These are phyloP conservation scores for Pezicula neosporulosa DNA, from an alignment of 2,329 filamentous ascomycete genomes.

Conservation along the genomic window DNA sequence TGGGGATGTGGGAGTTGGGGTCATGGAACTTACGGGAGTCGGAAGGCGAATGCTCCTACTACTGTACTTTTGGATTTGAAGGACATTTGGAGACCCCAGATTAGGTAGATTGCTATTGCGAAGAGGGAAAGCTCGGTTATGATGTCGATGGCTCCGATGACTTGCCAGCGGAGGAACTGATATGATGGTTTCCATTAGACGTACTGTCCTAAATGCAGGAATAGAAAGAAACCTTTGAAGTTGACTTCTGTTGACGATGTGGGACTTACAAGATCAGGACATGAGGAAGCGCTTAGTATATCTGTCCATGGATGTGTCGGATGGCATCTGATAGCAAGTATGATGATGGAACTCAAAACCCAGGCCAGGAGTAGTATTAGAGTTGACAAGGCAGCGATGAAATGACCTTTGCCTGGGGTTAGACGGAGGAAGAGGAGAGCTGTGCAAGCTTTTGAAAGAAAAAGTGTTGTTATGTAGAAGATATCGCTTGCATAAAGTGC, in stretches of 20 bases:
- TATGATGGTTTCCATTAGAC: too few relatives aligned
- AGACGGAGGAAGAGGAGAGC: constrained; percentile 40
- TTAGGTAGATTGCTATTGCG: constrained; percentile 32
- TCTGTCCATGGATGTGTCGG: constrained; percentile 32
- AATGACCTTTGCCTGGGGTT: constrained; percentile 38
- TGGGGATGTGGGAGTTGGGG: too few relatives aligned
- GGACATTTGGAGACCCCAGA: constrained; percentile 34
- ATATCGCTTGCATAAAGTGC: constrained; percentile 36
- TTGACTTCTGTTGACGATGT: constrained; percentile 22
- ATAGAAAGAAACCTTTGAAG: background rate
- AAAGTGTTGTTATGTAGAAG: constrained; percentile 38
- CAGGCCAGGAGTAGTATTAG: constrained; percentile 34
- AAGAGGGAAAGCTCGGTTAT: constrained; percentile 35
- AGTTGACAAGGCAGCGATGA: constrained; percentile 30
- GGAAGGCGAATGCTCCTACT: constrained; percentile 35
- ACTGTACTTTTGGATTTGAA: constrained; percentile 34
- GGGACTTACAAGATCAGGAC: constrained; percentile 28
- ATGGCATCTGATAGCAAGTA: constrained; percentile 38
- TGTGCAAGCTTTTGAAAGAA: constrained; percentile 39
- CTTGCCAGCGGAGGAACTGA: constrained; percentile 35
- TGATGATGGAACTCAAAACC: constrained; percentile 34
- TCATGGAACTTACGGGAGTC: constrained; percentile 34
- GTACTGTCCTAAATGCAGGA: background rate
- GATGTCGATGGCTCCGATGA: constrained; percentile 36
- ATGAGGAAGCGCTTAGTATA: constrained; percentile 21